Base-by-base conservation (phyloP, 192 early-diverging fungal species). In the Backusella australiensis region DNA sequence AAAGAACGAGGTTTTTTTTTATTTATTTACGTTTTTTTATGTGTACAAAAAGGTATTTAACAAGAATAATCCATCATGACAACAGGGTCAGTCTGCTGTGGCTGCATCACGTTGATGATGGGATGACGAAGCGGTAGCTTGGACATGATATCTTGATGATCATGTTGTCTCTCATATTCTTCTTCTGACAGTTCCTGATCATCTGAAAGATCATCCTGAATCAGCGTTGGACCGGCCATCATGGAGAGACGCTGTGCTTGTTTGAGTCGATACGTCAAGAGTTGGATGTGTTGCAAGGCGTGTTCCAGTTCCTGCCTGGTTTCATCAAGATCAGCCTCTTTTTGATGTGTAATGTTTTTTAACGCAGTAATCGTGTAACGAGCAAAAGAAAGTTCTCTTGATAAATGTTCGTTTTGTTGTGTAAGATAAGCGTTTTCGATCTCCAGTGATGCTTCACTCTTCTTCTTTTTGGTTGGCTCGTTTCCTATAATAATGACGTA, bases 231-330 rank as follows among this genome's bases (percentile, higher is more conserved):
- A 38, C 44, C 67, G 9, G 39, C 52, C 29, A 34, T 11, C 23
- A 32, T 32, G 0, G 44, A 38, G 2, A 23, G 12, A 34, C 19
- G 67, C 19, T 78, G 72, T 52, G 53, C 69, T 4, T 72, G 70
- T 44, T 74, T 72, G 6, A 72, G 53, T 38, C 72, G 36, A 68
- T 65, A 73, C 9, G 72, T 75, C 32, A 81, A 46, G 41, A 81
- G 35, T 34, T 74, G 76, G 46, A 81, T 81, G 49, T 75, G 80
- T 9, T 73, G 29, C 59, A 77, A 77, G 49, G 80, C 80, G 34
- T 68, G 67, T 19, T 81, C 80, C 75, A 81, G 71, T 74, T 81
- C 80, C 80, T 71, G 71, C 49, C 75, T 76, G 67, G 80, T 74
- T 59, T 76, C 80, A 32, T 77, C 52, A 38, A 81, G 49, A 29